Percentiles rank a stretch among this genome's conserved stretches.
phyloP scores from a whole-genome alignment of 2,329 filamentous ascomycete species.

The Penicillium paneum region DNA sequence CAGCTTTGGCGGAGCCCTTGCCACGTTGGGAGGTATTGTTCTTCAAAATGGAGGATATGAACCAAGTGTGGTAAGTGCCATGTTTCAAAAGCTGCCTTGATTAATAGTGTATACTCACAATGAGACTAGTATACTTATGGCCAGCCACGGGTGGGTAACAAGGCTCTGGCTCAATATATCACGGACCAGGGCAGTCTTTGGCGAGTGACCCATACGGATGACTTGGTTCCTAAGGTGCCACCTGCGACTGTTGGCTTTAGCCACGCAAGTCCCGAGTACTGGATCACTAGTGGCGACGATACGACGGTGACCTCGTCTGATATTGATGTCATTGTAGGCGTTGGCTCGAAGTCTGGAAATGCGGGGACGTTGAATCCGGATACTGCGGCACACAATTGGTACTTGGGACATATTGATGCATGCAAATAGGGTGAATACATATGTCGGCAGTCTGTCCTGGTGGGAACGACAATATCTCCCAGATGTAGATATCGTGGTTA shows the following conservation, averaged over 20 bases:
- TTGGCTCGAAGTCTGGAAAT: slow-evolving; percentile 33
- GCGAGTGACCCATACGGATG: slow-evolving; percentile 38
- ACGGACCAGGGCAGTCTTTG: slow-evolving; percentile 34
- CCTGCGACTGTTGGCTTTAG: slow-evolving; percentile 30
- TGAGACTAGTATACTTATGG: slow-evolving; percentile 41
- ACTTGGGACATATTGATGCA: slow-evolving; percentile 27
- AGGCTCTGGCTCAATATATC: slow-evolving; percentile 37
- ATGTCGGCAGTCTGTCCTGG: neutral
- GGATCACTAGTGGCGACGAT: slow-evolving; percentile 9
- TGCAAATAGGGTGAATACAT: slow-evolving; percentile 13
- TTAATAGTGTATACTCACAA: neutral
- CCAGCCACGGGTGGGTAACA: slow-evolving; percentile 41
- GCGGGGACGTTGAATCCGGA: slow-evolving; percentile 26
- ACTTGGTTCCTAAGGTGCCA: slow-evolving; percentile 39
- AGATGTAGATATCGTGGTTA: neutral
- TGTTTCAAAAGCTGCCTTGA: no score
- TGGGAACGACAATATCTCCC: neutral
- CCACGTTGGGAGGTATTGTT: slow-evolving; percentile 46
- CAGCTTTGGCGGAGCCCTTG: slow-evolving; percentile 52
- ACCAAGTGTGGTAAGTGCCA: slow-evolving; percentile 43
- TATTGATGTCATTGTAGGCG: slow-evolving; percentile 33
- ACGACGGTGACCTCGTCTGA: slow-evolving; percentile 28
- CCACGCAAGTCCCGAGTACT: slow-evolving; percentile 25
- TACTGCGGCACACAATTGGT: slow-evolving; percentile 34
- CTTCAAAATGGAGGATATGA: slow-evolving; percentile 43